These are phyloP conservation scores for Apophysomyces sp. DNA, from an alignment of 371 early-diverging fungal genomes.

Conservation along the genomic window DNA sequence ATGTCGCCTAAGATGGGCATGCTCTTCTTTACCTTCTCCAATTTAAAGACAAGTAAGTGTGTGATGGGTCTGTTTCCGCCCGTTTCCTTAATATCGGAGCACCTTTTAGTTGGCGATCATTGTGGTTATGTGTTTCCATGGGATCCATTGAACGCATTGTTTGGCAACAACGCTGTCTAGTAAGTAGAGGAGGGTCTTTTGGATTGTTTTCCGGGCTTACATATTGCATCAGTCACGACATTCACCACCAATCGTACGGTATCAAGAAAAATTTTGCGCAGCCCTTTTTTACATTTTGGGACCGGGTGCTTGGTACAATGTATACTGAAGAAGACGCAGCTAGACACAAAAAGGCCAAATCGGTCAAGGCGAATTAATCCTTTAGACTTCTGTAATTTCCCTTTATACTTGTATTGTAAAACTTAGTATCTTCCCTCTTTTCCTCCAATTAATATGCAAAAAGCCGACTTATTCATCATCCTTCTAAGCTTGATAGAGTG, in stretches of 20 bases:
- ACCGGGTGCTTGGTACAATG: constrained; percentile 35
- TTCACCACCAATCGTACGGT: constrained; percentile 67
- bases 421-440: not conserved
- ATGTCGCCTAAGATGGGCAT: constrained; percentile 70
- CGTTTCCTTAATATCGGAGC: not conserved
- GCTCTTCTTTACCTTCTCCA: constrained; percentile 71
- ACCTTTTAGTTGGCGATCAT: constrained; percentile 66
- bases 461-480: too few relatives aligned
- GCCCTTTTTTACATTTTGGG: constrained; percentile 83
- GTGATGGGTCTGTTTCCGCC: not conserved
- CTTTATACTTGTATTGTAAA: not conserved
- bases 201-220: not conserved
- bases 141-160: constrained; percentile 65
- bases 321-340: constrained; percentile 2
- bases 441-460: not conserved
- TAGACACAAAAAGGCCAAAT: not conserved
- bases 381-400: not conserved
- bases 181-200: constrained; percentile 28
- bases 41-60: constrained; percentile 70
- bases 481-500: too few relatives aligned
- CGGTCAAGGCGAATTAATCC: not conserved
- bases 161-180: constrained; percentile 74
- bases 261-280: constrained; percentile 67
- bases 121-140: constrained; percentile 83
- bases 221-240: constrained; percentile 54